Evolutionary conservation across 495 filamentous ascomycete genomes (phyloP).

Genomic region (Penicillium maclennaniae): DNA sequence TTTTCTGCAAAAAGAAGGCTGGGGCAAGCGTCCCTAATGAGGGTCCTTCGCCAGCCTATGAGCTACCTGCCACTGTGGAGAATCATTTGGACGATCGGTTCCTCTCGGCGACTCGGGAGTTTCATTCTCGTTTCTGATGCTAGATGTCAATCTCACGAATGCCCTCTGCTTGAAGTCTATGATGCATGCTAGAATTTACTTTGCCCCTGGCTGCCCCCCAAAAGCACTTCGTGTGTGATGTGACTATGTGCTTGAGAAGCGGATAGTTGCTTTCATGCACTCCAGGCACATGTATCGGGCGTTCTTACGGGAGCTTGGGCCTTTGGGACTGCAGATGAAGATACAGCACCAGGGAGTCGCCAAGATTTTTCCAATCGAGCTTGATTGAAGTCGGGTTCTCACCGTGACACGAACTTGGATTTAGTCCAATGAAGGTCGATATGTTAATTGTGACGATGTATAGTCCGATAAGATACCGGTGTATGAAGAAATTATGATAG

Average conservation of each 20-base stretch:
- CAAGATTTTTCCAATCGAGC: constrained; percentile 22
- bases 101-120: constrained; percentile 3
- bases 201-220: neutral
- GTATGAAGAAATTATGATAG: neutral
- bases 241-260: constrained; percentile 13
- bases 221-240: constrained; percentile 15
- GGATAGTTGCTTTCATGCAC: constrained; percentile 17
- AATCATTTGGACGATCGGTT: constrained; percentile 6
- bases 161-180: neutral
- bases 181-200: neutral
- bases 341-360: constrained; percentile 8
- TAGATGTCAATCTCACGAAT: neutral
- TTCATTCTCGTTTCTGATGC: constrained; percentile 9
- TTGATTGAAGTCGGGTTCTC: constrained; percentile 2
- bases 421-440: neutral
- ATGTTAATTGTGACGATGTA: neutral
- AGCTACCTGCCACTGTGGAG: constrained; percentile 1
- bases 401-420: constrained; percentile 6
- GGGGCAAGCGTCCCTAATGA: neutral
- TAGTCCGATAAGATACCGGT: neutral
- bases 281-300: constrained; percentile 13
- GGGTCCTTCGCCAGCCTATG: neutral
- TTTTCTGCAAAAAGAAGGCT: neutral
- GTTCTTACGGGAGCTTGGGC: constrained; percentile 27
- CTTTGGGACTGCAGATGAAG: constrained; percentile 9